These are phyloP conservation scores for Cudoniella acicularis DNA, from an alignment of 495 filamentous ascomycete species.

Conservation along the genomic window DNA sequence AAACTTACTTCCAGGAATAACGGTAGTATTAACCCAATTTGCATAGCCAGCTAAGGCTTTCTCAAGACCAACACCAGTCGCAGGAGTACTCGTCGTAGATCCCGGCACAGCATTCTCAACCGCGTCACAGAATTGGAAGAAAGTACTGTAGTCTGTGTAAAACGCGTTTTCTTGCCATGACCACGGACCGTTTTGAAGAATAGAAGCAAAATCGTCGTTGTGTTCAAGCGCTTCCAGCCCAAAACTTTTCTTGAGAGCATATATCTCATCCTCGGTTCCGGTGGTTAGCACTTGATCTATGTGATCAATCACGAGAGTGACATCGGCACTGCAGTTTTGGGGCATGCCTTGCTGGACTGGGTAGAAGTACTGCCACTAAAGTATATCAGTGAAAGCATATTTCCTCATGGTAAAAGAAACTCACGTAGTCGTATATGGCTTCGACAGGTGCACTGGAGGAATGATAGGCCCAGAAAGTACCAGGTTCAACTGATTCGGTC, in stretches of 20 bases:
- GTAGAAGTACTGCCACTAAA: conserved; percentile 63
- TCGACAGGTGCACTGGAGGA: conserved; percentile 59
- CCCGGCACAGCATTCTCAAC: conserved; percentile 38
- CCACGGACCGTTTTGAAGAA: conserved; percentile 49
- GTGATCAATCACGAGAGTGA: conserved; percentile 49
- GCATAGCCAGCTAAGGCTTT: conserved; percentile 47
- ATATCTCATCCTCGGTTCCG: conserved; percentile 40
- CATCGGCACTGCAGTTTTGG: conserved; percentile 56
- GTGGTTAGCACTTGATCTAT: conserved; percentile 43
- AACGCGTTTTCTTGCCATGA: conserved; percentile 52
- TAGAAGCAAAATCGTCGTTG: conserved; percentile 50
- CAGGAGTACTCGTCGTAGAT: conserved; percentile 25
- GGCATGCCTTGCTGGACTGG: conserved; percentile 58
- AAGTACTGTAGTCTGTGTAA: no score
- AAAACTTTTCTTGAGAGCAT: conserved; percentile 54
- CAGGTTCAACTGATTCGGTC: conserved; percentile 51
- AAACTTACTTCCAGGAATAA: no score
- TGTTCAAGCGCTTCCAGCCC: conserved; percentile 46
- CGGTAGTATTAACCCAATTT: no score
- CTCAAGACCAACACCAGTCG: conserved; percentile 46
- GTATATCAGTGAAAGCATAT: no score
- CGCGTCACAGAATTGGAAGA: conserved; percentile 49
- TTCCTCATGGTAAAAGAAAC: no score
- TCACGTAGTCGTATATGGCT: conserved; percentile 54
- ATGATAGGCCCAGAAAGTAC: conserved; percentile 64